Conservation (phyloP, 257 asterid species). For the Penstemon davidsonii region DNA sequence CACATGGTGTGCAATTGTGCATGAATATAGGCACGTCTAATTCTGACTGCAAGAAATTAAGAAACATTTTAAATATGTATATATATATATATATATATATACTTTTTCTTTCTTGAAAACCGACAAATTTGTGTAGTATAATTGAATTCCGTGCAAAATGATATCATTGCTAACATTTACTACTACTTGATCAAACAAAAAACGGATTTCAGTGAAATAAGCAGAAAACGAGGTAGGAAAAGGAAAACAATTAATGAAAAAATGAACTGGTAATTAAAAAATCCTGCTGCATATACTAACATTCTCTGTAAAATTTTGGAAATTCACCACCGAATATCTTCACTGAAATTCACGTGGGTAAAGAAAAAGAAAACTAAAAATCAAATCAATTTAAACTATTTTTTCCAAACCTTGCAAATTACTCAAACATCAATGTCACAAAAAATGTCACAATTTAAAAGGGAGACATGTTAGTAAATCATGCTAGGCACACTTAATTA, state of each 20-base stretch:
- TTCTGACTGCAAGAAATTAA: constrained; percentile 29
- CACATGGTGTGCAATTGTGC: constrained; percentile 83
- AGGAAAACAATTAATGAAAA: constrained; percentile 7
- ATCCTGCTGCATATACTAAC: constrained; percentile 31
- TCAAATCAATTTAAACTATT: too few relatives aligned
- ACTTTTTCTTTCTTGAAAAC: constrained; percentile 43
- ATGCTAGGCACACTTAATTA: constrained; percentile 22
- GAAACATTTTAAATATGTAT: too few relatives aligned
- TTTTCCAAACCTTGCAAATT: neutral
- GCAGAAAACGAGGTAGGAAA: constrained; percentile 34
- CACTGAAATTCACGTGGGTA: constrained; percentile 49
- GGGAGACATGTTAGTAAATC: constrained; percentile 19
- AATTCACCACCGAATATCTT: constrained; percentile 33
- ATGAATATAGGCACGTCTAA: constrained; percentile 62
- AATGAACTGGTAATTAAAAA: constrained; percentile 4
- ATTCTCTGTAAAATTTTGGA: constrained; percentile 50
- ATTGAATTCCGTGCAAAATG: constrained; percentile 63
- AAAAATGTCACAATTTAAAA: constrained; percentile 19
- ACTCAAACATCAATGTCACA: constrained; percentile 1
- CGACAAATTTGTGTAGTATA: constrained; percentile 42
- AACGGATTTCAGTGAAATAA: constrained; percentile 26
- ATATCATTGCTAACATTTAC: constrained; percentile 30
- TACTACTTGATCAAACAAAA: constrained; percentile 17
- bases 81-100: neutral
- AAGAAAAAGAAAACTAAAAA: neutral